A percentile compares a stretch with the other conserved stretches of the same genome.
These are phyloP conservation scores for Fraxinus albicans DNA, from an alignment of 305 asterid genomes.

Conservation along the genomic window DNA sequence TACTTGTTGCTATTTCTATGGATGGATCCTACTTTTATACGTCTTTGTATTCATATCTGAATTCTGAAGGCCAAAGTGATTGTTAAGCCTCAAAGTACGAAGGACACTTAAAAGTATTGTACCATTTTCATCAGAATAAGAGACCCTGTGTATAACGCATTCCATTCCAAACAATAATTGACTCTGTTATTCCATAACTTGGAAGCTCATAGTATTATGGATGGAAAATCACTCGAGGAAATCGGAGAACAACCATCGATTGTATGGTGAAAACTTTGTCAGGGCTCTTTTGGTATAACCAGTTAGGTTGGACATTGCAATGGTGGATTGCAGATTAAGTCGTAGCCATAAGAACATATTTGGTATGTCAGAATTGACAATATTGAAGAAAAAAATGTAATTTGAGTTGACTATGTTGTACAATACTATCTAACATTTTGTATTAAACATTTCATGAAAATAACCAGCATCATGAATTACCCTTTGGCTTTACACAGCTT, in stretches of 20 bases:
- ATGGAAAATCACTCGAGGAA: not conserved
- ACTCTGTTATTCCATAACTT: not conserved
- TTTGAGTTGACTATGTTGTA: not conserved
- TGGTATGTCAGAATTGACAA: not conserved
- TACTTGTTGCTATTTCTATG: not conserved
- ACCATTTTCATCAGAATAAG: conserved; percentile 35
- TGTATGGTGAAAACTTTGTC: not conserved
- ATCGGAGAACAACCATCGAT: not conserved
- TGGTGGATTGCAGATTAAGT: not conserved
- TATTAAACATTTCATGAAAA: not conserved
- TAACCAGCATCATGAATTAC: not conserved
- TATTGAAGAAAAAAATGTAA: not conserved
- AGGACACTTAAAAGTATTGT: conserved; percentile 22
- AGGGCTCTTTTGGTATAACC: not conserved
- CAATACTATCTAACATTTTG: not conserved
- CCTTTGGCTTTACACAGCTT: not conserved
- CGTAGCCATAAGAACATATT: not conserved
- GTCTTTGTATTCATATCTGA: not conserved
- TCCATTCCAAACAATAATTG: conserved; percentile 29
- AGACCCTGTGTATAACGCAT: conserved; percentile 10
- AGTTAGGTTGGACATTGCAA: not conserved
- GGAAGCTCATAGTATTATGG: not conserved
- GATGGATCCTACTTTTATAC: not conserved
- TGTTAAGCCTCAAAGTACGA: not conserved
- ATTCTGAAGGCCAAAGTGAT: conserved; percentile 8